Conservation (phyloP, 768 basidiomycete species). For the Tubosaeta sp. region DNA sequence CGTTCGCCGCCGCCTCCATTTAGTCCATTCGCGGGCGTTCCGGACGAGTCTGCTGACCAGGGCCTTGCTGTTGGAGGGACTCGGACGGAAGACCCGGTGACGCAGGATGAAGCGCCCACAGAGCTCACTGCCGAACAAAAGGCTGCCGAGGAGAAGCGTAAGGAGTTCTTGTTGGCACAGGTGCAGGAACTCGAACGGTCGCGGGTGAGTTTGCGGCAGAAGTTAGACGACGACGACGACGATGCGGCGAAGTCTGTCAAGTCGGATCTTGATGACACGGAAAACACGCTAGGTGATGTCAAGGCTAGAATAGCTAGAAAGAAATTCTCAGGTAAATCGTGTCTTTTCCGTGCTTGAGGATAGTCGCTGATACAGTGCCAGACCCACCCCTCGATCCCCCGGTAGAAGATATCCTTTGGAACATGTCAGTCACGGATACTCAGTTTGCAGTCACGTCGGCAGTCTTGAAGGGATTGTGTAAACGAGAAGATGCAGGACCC, state of each 20-base stretch:
- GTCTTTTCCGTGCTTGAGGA: neutral
- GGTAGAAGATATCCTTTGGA: conserved; percentile 1
- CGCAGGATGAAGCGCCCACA: conserved; percentile 16
- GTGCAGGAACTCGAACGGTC: conserved; percentile 12
- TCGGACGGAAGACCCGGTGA: conserved; percentile 3
- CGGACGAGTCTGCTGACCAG: neutral
- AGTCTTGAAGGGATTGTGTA: conserved; percentile 8
- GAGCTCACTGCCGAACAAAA: conserved; percentile 22
- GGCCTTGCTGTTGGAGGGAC: conserved; percentile 3
- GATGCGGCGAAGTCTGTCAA: conserved; percentile 3
- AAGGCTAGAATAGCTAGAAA: conserved; percentile 18
- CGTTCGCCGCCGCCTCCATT: conserved; percentile 28
- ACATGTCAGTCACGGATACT: conserved; percentile 5
- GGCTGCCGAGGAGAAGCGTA: conserved; percentile 18
- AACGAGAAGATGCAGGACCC: conserved; percentile 14
- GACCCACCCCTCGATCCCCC: conserved; percentile 4
- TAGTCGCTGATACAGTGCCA: conserved; percentile 4
- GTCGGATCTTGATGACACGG: conserved; percentile 16
- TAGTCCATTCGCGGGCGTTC: conserved; percentile 15
- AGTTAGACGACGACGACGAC: conserved; percentile 1
- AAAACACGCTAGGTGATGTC: conserved; percentile 6
- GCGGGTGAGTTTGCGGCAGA: neutral
- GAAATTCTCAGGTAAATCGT: conserved; percentile 16
- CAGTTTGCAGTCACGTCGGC: conserved; percentile 2
- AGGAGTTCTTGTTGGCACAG: conserved; percentile 16